Evolutionary conservation across 2,329 filamentous ascomycete genomes (phyloP), one percentile per base, ranked within the genome.

Genomic region (Chrysosporium queenslandicum): DNA sequence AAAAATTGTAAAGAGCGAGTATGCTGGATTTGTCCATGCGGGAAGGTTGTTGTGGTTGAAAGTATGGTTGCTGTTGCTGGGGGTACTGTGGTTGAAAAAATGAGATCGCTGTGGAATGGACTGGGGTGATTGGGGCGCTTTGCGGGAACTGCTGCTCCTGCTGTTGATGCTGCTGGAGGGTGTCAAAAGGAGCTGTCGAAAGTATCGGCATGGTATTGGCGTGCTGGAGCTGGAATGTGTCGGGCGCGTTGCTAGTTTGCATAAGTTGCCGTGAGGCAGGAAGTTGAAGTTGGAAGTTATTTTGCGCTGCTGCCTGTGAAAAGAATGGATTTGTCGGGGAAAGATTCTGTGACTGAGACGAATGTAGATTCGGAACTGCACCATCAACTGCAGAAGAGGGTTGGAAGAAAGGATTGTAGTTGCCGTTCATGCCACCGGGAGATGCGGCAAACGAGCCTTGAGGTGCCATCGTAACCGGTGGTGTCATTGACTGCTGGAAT

Each of bases 1-100:
- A 68, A 50, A 74, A 65, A 51, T 70, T 73, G 57, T 74, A 75
- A 11, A 75, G 61, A 12, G 72, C 68, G 32, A 75, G 63, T 43
- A 75, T 75, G 48, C 67, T 70, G 34, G 65, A 68, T 58, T 74
- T 76, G 54, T 75, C 70, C 54, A 74, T 63, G 32, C 69, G 66
- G 18, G 68, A 66, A 3, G 70, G 72, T 40, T 64, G 64, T 57
- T 74, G 72, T 3, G 68, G 58, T 25, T 58, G 58, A n/a, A 71
- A 60, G 32, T 61, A 62, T 45, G 58, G 53, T 32, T 59, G 55
- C 43, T 40, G 39, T 36, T 59, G 57, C 43, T 58, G 58, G 16
- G 57, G 48, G 46, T 53, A 63, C 14, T 60, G 60, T 23, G 18
- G 1, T 29, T 43, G 39, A 55, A 59, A 14, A 46, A 27, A 53